These are phyloP conservation scores for Termitomyces sp. DNA, from an alignment of 768 basidiomycete species.

Conservation along the genomic window DNA sequence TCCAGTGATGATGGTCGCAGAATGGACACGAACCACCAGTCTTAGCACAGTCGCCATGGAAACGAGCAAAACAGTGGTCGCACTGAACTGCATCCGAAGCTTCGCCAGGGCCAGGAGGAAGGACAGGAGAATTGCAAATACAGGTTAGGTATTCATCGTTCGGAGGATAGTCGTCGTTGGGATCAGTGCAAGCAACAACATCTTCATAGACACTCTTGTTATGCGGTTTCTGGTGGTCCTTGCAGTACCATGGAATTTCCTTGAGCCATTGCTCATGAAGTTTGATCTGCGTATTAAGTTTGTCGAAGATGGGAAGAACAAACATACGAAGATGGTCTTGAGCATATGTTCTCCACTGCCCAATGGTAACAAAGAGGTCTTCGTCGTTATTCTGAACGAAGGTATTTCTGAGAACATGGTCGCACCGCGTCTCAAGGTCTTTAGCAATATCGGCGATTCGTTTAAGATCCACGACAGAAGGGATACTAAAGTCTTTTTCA, in stretches of 20 bases:
- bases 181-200: conserved; percentile 66
- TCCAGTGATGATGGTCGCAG: conserved; percentile 90
- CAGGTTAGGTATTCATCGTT: conserved; percentile 81
- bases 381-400: conserved; percentile 46
- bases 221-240: conserved; percentile 59
- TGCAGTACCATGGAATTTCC: conserved; percentile 75
- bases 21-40: conserved; percentile 91
- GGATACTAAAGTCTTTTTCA: conserved; percentile 73
- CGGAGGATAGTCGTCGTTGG: conserved; percentile 76
- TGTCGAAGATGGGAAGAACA: conserved; percentile 65
- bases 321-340: conserved; percentile 70
- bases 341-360: conserved; percentile 69
- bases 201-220: conserved; percentile 65
- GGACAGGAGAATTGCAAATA: conserved; percentile 72
- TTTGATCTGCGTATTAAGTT: conserved; percentile 61
- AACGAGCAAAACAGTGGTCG: conserved; percentile 83
- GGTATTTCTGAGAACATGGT: conserved; percentile 61
- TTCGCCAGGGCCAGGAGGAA: conserved; percentile 69
- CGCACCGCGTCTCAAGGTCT: conserved; percentile 72
- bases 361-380: conserved; percentile 68
- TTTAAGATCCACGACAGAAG: conserved; percentile 59
- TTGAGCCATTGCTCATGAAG: conserved; percentile 68
- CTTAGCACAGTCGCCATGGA: conserved; percentile 80
- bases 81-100: conserved; percentile 85
- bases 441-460: conserved; percentile 70